These are phyloP conservation scores for Heliocybe sulcata DNA, from an alignment of 1,284 basidiomycete species.

Conservation along the genomic window DNA sequence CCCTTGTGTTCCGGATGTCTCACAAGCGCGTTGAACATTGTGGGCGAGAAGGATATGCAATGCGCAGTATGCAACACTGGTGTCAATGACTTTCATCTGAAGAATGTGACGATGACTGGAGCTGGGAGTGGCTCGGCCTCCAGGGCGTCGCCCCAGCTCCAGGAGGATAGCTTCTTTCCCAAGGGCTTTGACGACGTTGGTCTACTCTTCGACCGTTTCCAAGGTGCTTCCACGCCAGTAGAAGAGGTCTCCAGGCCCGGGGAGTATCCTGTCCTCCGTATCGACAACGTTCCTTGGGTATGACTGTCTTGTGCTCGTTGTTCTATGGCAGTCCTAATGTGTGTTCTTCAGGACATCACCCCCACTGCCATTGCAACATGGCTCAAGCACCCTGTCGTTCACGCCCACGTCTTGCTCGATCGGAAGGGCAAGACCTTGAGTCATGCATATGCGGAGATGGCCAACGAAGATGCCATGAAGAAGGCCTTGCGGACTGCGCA, in stretches of 20 bases:
- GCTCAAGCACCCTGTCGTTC: constrained; percentile 53
- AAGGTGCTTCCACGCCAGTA: constrained; percentile 24
- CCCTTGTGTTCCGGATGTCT: constrained; percentile 71
- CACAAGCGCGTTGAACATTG: constrained; percentile 77
- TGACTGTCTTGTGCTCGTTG: constrained; percentile 15
- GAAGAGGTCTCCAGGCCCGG: constrained; percentile 7
- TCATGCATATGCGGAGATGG: constrained; percentile 73
- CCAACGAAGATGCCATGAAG: constrained; percentile 48
- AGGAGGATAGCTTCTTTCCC: constrained; percentile 10
- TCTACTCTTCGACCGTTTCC: constrained; percentile 19
- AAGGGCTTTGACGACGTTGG: constrained; percentile 13
- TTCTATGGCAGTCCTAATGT: constrained; percentile 6
- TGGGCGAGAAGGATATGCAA: constrained; percentile 78
- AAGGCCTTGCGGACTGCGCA: constrained; percentile 57
- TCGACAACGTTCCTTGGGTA: constrained; percentile 85
- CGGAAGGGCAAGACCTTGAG: constrained; percentile 73
- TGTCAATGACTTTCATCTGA: constrained; percentile 61
- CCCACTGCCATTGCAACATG: constrained; percentile 60
- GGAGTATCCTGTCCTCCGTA: constrained; percentile 59
- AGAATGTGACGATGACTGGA: constrained; percentile 11
- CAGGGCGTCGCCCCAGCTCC: background rate
- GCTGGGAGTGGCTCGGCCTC: background rate
- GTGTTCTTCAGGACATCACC: constrained; percentile 59
- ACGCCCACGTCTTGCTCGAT: constrained; percentile 71
- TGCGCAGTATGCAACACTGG: constrained; percentile 67